These are phyloP conservation scores for Leccinum huronense DNA, from an alignment of 1,284 basidiomycete genomes.

Conservation along the genomic window DNA sequence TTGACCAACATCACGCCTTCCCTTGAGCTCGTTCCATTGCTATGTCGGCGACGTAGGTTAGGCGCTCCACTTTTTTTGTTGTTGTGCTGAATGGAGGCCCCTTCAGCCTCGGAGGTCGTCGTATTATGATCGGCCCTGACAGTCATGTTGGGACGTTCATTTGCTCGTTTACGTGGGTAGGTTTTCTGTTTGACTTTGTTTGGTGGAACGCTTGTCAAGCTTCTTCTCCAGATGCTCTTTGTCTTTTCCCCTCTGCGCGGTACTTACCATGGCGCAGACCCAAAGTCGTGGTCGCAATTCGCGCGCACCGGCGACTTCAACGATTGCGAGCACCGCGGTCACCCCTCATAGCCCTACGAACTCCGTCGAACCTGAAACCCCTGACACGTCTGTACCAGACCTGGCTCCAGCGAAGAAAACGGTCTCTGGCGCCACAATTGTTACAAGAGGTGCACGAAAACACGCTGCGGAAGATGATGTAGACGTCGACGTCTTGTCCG, in stretches of 20 bases:
- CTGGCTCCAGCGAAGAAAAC: slow-evolving; percentile 17
- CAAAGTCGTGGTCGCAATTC: slow-evolving; percentile 18
- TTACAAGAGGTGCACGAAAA: slow-evolving; percentile 30
- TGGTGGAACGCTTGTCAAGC: slow-evolving; percentile 14
- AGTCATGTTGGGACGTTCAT: slow-evolving; percentile 77
- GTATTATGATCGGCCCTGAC: slow-evolving; percentile 63
- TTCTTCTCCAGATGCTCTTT: slow-evolving; percentile 20
- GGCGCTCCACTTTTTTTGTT: not conserved
- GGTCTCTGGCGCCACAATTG: not conserved
- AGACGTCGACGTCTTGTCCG: slow-evolving; percentile 31
- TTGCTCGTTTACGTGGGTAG: slow-evolving; percentile 60
- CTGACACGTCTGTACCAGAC: slow-evolving; percentile 43
- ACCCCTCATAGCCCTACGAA: slow-evolving; percentile 27
- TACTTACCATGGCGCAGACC: slow-evolving; percentile 22
- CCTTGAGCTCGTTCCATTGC: slow-evolving; percentile 71
- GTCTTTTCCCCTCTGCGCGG: slow-evolving; percentile 4
- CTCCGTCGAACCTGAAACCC: slow-evolving; percentile 39
- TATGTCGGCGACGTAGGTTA: slow-evolving; percentile 35
- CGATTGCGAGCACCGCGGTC: slow-evolving; percentile 26
- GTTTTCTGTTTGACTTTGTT: no score
- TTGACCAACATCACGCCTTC: slow-evolving; percentile 56
- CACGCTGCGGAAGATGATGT: slow-evolving; percentile 34
- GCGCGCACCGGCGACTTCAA: slow-evolving; percentile 29
- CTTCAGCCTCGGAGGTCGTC: slow-evolving; percentile 67
- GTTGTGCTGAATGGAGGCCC: not conserved